Base-by-base conservation (phyloP, 768 basidiomycete species). In the Filobasidium floriforme region DNA sequence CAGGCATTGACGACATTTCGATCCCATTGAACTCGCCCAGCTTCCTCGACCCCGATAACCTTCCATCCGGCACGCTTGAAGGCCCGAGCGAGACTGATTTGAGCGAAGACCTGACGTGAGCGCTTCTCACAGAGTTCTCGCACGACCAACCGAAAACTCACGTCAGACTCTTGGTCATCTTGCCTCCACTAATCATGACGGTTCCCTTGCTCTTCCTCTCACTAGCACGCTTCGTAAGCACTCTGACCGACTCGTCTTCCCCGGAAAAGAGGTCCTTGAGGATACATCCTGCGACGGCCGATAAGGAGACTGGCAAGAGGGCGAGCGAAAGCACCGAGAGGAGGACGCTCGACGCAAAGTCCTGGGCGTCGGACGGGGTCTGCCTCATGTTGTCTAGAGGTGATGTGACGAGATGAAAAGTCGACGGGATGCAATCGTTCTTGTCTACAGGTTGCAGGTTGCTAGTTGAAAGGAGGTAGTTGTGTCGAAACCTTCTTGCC, bases 41-140 rank as follows among this genome's bases (percentile, higher is more conserved):
- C 65, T 64, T 77, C 76, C 43, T 76, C 76, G 7, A 75, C 74
- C 2, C 75, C 73, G 28, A 76, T 72, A 5, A 77, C 75, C 44
- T 68, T 73, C 73, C 75, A 76, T 29, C 75, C 75, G 19, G 75
- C 75, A 29, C 73, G 60, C 55, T 73, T 75, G 69, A 76, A 75
- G 1, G 75, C 75, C 43, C 75, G 65, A 15, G 73, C 73, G 11
- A 76, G 65, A 2, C 73, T 74, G 44, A 29, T 7, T 4, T 24
- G 22, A 46, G 59, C 32, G 40, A 40, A 15, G 7, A 14, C 46
- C n/a, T 22, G 24, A 46, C 22, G 7, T 28, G 19, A 28, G 28
- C 32, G 32, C 32, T 37, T 9, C 32, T 59, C 37, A 44, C n/a
- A 7, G 41, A n/a, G 14, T 19, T 28, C 37, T 41, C 18, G 32